These are phyloP conservation scores for Reutealis trisperma DNA, from an alignment of 345 rosid species.

Conservation along the genomic window DNA sequence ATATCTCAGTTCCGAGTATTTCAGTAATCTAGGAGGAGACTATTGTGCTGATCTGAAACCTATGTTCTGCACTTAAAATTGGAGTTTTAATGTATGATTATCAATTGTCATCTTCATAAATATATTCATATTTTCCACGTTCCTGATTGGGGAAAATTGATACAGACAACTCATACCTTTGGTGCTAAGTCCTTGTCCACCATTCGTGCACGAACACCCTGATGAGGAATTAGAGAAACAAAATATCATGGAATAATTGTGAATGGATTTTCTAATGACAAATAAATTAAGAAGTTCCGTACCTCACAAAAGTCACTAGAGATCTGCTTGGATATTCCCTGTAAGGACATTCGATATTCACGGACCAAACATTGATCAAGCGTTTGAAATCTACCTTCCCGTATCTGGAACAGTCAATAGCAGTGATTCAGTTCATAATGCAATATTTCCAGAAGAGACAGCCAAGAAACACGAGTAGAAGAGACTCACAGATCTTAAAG, in stretches of 20 bases:
- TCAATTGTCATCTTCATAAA: not conserved
- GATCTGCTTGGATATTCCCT: slow-evolving; percentile 54
- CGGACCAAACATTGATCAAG: slow-evolving; percentile 78
- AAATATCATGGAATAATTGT: not conserved
- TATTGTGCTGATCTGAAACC: not conserved
- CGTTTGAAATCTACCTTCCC: slow-evolving; percentile 78
- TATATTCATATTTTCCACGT: not conserved
- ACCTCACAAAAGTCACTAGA: slow-evolving; percentile 79
- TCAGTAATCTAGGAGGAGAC: not conserved
- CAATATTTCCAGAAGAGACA: not conserved
- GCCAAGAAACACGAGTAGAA: not conserved
- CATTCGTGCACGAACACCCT: slow-evolving; percentile 90
- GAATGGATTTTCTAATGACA: slow-evolving; percentile 1
- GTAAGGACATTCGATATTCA: slow-evolving; percentile 84
- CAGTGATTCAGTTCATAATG: slow-evolving; percentile 4
- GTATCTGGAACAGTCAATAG: slow-evolving; percentile 48
- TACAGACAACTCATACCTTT: slow-evolving; percentile 45
- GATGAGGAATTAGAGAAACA: not conserved
- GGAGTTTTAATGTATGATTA: not conserved
- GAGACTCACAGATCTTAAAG: slow-evolving; percentile 84
- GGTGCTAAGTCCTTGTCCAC: slow-evolving; percentile 78
- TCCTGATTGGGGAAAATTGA: not conserved
- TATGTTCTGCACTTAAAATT: slow-evolving; percentile 2
- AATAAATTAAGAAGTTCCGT: slow-evolving; percentile 18
- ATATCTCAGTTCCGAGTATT: not conserved